Conservation (phyloP, 345 rosid species). For the Leavenworthia alabamica region DNA sequence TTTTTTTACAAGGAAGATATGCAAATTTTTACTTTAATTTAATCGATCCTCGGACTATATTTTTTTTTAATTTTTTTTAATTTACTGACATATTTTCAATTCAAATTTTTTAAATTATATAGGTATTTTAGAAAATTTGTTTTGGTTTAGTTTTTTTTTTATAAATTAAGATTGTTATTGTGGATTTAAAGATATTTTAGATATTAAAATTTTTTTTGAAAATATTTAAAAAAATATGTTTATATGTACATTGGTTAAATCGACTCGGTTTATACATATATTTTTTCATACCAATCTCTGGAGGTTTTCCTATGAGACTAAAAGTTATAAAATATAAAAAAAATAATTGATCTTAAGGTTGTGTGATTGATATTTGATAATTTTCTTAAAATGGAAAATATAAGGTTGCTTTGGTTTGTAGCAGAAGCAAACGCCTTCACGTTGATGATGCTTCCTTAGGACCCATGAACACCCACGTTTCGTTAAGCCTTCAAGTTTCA, state of each 20-base stretch:
- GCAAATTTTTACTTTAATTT: not conserved
- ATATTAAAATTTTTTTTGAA: too few relatives aligned
- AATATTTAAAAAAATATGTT: too few relatives aligned
- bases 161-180: too few relatives aligned
- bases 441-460: conserved; percentile 25
- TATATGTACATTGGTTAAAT: too few relatives aligned
- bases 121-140: too few relatives aligned
- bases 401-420: conserved; percentile 23
- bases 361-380: too few relatives aligned
- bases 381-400: conserved; percentile 18
- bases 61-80: not conserved
- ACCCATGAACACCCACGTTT: conserved; percentile 24
- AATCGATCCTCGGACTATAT: not conserved
- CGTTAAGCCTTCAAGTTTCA: conserved; percentile 10
- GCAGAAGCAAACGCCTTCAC: conserved; percentile 31
- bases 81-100: not conserved
- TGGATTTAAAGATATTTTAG: too few relatives aligned
- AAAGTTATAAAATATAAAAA: too few relatives aligned
- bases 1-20: not conserved
- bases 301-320: not conserved
- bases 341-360: not conserved
- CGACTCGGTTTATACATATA: not conserved
- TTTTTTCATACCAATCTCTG: not conserved
- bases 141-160: too few relatives aligned
- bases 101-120: too few relatives aligned